These are phyloP conservation scores for Glonium stellatum DNA, from an alignment of 495 filamentous ascomycete genomes.

Conservation along the genomic window DNA sequence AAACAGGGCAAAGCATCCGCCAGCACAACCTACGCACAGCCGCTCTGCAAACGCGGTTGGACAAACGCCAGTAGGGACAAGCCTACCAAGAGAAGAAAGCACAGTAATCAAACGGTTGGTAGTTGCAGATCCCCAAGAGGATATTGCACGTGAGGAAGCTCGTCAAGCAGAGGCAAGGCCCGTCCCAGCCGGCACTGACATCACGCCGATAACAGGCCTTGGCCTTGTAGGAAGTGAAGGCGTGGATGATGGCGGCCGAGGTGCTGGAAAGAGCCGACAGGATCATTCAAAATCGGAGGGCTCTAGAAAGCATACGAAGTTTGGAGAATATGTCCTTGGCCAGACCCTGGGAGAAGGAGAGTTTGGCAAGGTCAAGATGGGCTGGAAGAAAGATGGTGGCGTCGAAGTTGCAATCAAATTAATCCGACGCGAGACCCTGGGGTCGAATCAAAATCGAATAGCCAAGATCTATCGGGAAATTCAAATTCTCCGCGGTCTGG, in stretches of 20 bases:
- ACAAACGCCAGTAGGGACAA: slow-evolving; percentile 37
- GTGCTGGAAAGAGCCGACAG: slow-evolving; percentile 63
- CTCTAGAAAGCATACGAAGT: slow-evolving; percentile 68
- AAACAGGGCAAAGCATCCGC: slow-evolving; percentile 19
- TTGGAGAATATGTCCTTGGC: slow-evolving; percentile 90
- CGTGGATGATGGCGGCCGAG: slow-evolving; percentile 56
- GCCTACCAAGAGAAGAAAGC: slow-evolving; percentile 55
- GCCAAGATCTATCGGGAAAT: slow-evolving; percentile 98
- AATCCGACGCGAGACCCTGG: slow-evolving; percentile 82
- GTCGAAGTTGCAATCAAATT: slow-evolving; percentile 97
- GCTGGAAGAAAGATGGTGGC: slow-evolving; percentile 95
- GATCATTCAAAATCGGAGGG: slow-evolving; percentile 57
- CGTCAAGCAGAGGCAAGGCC: slow-evolving; percentile 59
- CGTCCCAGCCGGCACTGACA: slow-evolving; percentile 42
- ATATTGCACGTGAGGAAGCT: slow-evolving; percentile 68
- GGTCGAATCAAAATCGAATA: slow-evolving; percentile 75
- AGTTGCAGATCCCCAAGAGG: slow-evolving; percentile 71
- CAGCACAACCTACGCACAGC: slow-evolving; percentile 35
- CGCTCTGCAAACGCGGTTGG: slow-evolving; percentile 41
- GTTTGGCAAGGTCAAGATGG: slow-evolving; percentile 97
- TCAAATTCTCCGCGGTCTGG: slow-evolving; percentile 73
- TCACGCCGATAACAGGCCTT: slow-evolving; percentile 48
- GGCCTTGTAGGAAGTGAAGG: slow-evolving; percentile 48
- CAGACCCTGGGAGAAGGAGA: slow-evolving; percentile 98
- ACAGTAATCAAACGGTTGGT: slow-evolving; percentile 72